Conservation (phyloP, 176 grass and related monocot genomes). For the Oryza officinalis region DNA sequence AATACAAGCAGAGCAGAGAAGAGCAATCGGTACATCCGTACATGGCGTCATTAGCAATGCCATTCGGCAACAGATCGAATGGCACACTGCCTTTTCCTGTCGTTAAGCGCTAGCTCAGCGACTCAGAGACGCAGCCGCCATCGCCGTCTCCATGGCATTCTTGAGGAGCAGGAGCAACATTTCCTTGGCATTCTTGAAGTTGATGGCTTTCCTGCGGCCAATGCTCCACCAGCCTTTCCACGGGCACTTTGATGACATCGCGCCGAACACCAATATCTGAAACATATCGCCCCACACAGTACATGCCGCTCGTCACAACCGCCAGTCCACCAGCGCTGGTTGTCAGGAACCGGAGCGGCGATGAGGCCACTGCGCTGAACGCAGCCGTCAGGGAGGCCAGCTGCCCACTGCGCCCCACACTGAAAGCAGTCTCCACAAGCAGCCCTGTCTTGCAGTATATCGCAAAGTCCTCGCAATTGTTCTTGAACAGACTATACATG, state of each 20-base stretch:
- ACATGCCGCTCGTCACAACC: conserved; percentile 49
- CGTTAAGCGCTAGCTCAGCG: not conserved
- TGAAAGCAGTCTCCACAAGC: conserved; percentile 66
- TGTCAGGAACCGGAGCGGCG: conserved; percentile 61
- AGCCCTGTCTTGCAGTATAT: conserved; percentile 92
- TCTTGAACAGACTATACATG: conserved; percentile 75
- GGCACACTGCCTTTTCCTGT: not conserved
- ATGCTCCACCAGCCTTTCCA: conserved; percentile 57
- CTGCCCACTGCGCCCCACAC: conserved; percentile 83
- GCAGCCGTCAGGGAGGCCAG: conserved; percentile 63
- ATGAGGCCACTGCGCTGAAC: conserved; percentile 49
- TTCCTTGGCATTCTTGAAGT: not conserved
- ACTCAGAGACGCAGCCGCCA: not conserved
- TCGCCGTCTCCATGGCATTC: not conserved
- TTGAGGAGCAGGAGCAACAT: conserved; percentile 5
- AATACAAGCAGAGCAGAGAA: too few species aligned
- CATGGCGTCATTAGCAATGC: not conserved
- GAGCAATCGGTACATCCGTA: not conserved
- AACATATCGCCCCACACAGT: conserved; percentile 61
- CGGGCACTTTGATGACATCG: conserved; percentile 59
- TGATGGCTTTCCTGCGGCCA: not conserved
- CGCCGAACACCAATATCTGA: conserved; percentile 62
- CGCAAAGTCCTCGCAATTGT: conserved; percentile 93
- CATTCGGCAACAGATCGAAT: not conserved
- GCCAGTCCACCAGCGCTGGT: conserved; percentile 46